phyloP scores from a whole-genome alignment of 805 yeast species.

The Metschnikowia picachoensis region DNA sequence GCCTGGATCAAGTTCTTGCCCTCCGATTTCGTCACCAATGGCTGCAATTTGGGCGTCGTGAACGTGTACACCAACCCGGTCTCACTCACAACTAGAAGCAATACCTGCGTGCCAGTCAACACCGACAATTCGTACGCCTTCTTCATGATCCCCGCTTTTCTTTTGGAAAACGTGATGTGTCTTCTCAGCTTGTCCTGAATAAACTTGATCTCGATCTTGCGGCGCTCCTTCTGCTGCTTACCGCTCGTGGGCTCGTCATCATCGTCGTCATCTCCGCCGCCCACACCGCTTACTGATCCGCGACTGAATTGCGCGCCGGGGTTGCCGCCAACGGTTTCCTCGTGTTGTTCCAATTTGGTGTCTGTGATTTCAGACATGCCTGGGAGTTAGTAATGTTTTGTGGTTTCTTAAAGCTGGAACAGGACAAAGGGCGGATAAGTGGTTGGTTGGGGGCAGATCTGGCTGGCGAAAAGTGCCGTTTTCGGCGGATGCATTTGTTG shows the following conservation, averaged over 20 bases:
- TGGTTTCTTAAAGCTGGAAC: too few relatives aligned
- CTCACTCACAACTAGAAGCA: constrained; percentile 90
- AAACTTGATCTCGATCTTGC: constrained; percentile 95
- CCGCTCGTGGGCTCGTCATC: constrained; percentile 48
- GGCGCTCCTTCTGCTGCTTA: constrained; percentile 51
- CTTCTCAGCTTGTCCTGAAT: constrained; percentile 97
- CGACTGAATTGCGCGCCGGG: constrained; percentile 22
- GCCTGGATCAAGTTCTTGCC: constrained; percentile 97
- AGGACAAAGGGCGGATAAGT: too few relatives aligned
- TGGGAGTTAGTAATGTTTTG: constrained; percentile 7
- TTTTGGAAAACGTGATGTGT: constrained; percentile 95
- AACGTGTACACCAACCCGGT: constrained; percentile 98
- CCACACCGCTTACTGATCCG: constrained; percentile 20
- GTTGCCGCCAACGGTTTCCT: constrained; percentile 21
- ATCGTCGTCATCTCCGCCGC: constrained; percentile 45
- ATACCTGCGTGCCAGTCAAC: constrained; percentile 94
- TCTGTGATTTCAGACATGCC: constrained; percentile 41
- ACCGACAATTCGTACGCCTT: constrained; percentile 98
- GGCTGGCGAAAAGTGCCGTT: too few relatives aligned
- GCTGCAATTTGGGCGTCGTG: constrained; percentile 98
- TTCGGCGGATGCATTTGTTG: too few relatives aligned
- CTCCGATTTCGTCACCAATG: constrained; percentile 94
- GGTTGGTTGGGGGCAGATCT: too few relatives aligned
- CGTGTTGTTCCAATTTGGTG: constrained; percentile 32
- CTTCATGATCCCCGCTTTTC: constrained; percentile 99